phyloP scores from a whole-genome alignment of 2,329 filamentous ascomycete species.

The Plectosphaerella cucumerina region DNA sequence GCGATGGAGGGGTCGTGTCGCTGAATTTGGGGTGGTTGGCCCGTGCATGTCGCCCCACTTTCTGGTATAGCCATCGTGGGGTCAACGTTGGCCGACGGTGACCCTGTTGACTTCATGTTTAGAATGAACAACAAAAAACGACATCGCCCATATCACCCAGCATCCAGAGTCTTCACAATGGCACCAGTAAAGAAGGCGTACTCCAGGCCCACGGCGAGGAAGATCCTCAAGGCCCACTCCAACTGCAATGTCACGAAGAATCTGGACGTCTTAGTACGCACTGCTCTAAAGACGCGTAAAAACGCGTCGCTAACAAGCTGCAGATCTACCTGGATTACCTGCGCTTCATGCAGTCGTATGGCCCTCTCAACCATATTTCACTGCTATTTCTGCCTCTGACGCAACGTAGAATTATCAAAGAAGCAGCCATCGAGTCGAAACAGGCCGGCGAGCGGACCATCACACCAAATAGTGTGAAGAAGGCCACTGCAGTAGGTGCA shows the following conservation, averaged over 20 bases:
- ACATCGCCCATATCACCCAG: not conserved
- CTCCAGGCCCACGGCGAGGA: constrained; percentile 78
- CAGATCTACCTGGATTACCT: constrained; percentile 84
- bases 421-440: constrained; percentile 73
- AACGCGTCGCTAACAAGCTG: constrained; percentile 18
- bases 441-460: constrained; percentile 68
- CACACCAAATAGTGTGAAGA: constrained; percentile 71
- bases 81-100: not conserved
- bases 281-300: constrained; percentile 11
- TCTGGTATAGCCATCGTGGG: not conserved
- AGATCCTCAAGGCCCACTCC: constrained; percentile 85
- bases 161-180: constrained; percentile 31
- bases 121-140: not conserved
- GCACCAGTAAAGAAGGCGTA: constrained; percentile 70
- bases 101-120: not conserved
- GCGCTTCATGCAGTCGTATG: constrained; percentile 69
- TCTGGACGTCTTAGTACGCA: constrained; percentile 74
- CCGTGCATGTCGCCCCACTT: not conserved
- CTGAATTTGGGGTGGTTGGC: not conserved
- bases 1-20: not conserved
- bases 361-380: not conserved
- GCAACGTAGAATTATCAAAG: constrained; percentile 65
- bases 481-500: constrained; percentile 65
- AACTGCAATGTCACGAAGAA: constrained; percentile 78
- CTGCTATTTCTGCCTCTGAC: not conserved